phyloP scores from a whole-genome alignment of 2,329 filamentous ascomycete species.

The Aureobasidium melanogenum region DNA sequence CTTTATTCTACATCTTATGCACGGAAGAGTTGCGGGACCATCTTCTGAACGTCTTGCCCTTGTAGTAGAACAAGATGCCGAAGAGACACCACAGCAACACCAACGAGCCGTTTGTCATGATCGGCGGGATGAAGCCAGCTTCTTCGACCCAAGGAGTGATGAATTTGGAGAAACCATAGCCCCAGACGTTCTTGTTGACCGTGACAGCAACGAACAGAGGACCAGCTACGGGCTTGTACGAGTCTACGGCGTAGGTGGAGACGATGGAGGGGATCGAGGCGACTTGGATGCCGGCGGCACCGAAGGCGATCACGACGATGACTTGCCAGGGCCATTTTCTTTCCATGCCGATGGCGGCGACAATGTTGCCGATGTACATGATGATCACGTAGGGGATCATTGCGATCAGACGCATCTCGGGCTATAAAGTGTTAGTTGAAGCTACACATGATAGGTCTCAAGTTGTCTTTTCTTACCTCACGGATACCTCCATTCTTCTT shows the following conservation, averaged over 20 bases:
- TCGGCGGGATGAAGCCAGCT: slow-evolving; percentile 45
- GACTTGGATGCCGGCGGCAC: slow-evolving; percentile 50
- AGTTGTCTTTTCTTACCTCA: slow-evolving; percentile 26
- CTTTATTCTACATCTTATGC: slow-evolving; percentile 36
- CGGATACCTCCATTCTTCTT: slow-evolving; percentile 45
- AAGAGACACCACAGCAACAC: slow-evolving; percentile 46
- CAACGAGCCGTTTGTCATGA: slow-evolving; percentile 52
- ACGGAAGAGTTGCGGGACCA: slow-evolving; percentile 44
- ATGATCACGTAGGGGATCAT: slow-evolving; percentile 50
- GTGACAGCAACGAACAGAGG: slow-evolving; percentile 53
- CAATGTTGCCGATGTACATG: slow-evolving; percentile 47
- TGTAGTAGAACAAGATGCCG: slow-evolving; percentile 48
- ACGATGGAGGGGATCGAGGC: slow-evolving; percentile 52
- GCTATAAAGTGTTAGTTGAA: no score
- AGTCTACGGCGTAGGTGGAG: slow-evolving; percentile 53
- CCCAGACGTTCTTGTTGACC: slow-evolving; percentile 57
- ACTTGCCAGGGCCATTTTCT: slow-evolving; percentile 43
- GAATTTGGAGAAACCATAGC: slow-evolving; percentile 48
- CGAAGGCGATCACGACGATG: slow-evolving; percentile 51
- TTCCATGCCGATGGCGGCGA: slow-evolving; percentile 36
- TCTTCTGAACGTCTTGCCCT: slow-evolving; percentile 49
- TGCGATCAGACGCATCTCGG: slow-evolving; percentile 14
- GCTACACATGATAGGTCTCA: no score
- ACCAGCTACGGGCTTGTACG: slow-evolving; percentile 55
- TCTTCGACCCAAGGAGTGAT: slow-evolving; percentile 39